A percentile compares a stretch with the other conserved stretches of the same genome.
Evolutionary conservation across 2,329 filamentous ascomycete genomes (phyloP).

Genomic region (Phaeosphaeriaceae sp.): DNA sequence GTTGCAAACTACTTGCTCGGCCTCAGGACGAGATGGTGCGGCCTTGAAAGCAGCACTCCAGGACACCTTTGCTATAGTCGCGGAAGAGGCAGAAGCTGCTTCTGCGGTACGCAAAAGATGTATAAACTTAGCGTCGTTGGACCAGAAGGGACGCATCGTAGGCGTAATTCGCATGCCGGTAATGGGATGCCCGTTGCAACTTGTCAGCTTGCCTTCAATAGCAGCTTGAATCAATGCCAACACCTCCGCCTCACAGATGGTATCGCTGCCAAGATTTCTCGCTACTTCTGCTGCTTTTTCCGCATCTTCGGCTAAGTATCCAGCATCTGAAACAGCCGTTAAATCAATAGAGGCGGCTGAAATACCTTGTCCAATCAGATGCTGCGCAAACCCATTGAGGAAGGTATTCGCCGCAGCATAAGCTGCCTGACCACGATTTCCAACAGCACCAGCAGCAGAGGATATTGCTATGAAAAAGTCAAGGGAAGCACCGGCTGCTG

Average conservation of each 20-base stretch:
- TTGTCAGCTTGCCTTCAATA: constrained; percentile 25
- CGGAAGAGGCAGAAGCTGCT: constrained; percentile 16
- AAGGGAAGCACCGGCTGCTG: constrained; percentile 16
- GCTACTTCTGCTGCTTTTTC: constrained; percentile 31
- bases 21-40: constrained; percentile 23
- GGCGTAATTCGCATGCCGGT: constrained; percentile 38
- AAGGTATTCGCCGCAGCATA: constrained; percentile 39
- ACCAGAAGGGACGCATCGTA: constrained; percentile 34
- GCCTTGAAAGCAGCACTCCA: constrained; percentile 34
- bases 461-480: constrained; percentile 52
- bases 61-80: constrained; percentile 17
- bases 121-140: constrained; percentile 33
- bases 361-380: constrained; percentile 24
- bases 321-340: constrained; percentile 34
- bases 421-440: constrained; percentile 28
- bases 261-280: constrained; percentile 32
- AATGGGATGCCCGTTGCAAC: constrained; percentile 34
- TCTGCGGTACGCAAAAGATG: constrained; percentile 30
- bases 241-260: constrained; percentile 36
- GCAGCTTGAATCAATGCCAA: constrained; percentile 29
- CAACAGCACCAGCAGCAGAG: constrained; percentile 29
- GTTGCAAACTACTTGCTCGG: constrained; percentile 29
- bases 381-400: constrained; percentile 35
- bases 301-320: constrained; percentile 31
- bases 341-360: constrained; percentile 29